These are phyloP conservation scores for Fagus crenata DNA, from an alignment of 306 rosid species.

Conservation along the genomic window DNA sequence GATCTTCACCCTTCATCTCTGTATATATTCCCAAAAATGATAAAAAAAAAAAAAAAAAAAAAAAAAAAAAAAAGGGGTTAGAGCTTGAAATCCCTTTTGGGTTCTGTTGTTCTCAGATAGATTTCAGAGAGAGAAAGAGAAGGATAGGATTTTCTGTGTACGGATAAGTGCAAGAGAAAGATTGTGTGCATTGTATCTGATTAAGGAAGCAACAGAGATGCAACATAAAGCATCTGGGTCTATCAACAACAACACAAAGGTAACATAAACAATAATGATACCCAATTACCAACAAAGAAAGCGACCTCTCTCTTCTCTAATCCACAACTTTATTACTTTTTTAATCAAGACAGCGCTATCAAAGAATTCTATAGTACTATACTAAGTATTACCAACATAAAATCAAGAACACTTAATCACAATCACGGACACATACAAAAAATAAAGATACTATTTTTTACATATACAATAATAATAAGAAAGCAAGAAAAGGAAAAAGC, in stretches of 20 bases:
- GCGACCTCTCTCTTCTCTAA: constrained; percentile 39
- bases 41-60: background rate
- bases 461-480: background rate
- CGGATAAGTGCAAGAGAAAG: constrained; percentile 37
- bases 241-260: constrained; percentile 27
- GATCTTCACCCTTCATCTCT: constrained; percentile 47
- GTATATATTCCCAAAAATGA: background rate
- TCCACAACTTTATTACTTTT: background rate
- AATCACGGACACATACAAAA: background rate
- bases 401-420: background rate
- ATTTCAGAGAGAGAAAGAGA: constrained; percentile 29
- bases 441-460: background rate
- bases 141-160: constrained; percentile 35
- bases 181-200: constrained; percentile 28
- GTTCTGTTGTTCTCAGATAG: constrained; percentile 37
- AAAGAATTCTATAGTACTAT: background rate
- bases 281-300: constrained; percentile 36
- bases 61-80: background rate
- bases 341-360: background rate
- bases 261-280: constrained; percentile 30
- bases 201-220: constrained; percentile 71
- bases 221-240: constrained; percentile 89
- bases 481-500: constrained; percentile 10
- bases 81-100: constrained; percentile 14
- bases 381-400: background rate